Evolutionary conservation across 192 early-diverging fungal genomes (phyloP), one percentile per base, ranked within the genome.

Genomic region (Chytriomyces sp.): DNA sequence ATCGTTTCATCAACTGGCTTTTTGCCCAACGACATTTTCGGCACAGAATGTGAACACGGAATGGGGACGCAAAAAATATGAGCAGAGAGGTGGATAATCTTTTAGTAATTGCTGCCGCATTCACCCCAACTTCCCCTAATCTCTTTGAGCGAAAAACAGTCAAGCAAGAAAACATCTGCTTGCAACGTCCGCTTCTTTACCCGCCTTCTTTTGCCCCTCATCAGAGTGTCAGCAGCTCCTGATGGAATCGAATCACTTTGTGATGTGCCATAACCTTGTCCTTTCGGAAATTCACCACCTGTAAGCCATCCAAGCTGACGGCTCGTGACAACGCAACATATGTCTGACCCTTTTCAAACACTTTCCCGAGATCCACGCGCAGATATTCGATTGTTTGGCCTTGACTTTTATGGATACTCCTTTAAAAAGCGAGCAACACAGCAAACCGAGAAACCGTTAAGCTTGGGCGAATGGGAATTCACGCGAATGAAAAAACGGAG

Each of bases 321-420:
- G 84, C 82, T 5, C 87, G 62, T 10, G 85, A 86, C 16, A 88
- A 45, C 4, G 87, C 87, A 7, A 88, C 87, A 75, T 88, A 88
- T 10, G 79, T 80, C 61, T 88, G 87, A 1, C 87, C 84, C 20
- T 73, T 81, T 64, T 86, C 82, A 70, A 88, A 88, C 8, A 85
- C 75, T n/a, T 75, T 74, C 6, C 73, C 75, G 5, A 88, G 69
- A 79, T 88, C 85, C 16, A 86, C 85, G 9, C 70, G 66, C 20
- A 86, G 77, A 3, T 63, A 61, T 16, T 81, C 50, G 5, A 88
- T 53, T n/a, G 85, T 85, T 67, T 86, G 85, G 8, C 87, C 87
- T 79, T 88, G 87, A 28, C 77, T 78, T 50, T 88, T 88, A 75
- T 88, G 87, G 45, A 88, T 86, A 48, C 74, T 82, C 76, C 83